Conservation (phyloP, 2,329 filamentous ascomycete genomes). For the Colletotrichum agaves region DNA sequence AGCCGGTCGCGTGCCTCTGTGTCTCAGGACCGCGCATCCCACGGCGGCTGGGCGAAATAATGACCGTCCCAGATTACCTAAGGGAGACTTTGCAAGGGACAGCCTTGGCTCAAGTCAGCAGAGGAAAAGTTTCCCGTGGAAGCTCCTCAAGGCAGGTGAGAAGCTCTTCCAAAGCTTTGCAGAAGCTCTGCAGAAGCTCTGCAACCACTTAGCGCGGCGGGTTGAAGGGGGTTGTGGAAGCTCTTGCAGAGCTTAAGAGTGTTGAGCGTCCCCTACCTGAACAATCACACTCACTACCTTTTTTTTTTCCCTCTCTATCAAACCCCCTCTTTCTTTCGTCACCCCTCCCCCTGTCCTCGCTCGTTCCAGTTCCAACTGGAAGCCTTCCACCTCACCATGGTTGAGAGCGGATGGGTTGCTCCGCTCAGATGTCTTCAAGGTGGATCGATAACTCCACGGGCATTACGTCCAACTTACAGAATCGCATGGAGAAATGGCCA, state of each 20-base stretch:
- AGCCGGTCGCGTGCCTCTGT: constrained; percentile 33
- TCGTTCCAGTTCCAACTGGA: neutral
- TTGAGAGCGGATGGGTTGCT: neutral
- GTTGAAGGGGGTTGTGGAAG: constrained; percentile 29
- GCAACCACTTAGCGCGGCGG: constrained; percentile 28
- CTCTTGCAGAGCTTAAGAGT: constrained; percentile 34
- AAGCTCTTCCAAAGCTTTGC: neutral
- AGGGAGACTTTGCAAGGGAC: neutral
- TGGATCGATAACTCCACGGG: constrained; percentile 33
- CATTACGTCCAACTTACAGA: constrained; percentile 31
- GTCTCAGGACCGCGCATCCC: constrained; percentile 22
- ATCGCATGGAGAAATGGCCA: neutral
- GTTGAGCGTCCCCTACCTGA: constrained; percentile 7
- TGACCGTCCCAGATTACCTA: constrained; percentile 3
- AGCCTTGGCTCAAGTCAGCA: neutral
- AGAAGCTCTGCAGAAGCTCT: constrained; percentile 35
- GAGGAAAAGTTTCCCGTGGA: constrained; percentile 13
- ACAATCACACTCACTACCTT: neutral
- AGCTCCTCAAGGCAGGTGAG: constrained; percentile 24
- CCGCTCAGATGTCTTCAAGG: constrained; percentile 15
- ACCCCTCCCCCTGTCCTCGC: neutral
- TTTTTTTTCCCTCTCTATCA: neutral
- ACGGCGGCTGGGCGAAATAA: constrained; percentile 2
- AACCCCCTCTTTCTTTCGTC: neutral
- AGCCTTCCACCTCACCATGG: neutral